Conservation (phyloP, 1,284 basidiomycete genomes). For the Ganoderma lucidum region DNA sequence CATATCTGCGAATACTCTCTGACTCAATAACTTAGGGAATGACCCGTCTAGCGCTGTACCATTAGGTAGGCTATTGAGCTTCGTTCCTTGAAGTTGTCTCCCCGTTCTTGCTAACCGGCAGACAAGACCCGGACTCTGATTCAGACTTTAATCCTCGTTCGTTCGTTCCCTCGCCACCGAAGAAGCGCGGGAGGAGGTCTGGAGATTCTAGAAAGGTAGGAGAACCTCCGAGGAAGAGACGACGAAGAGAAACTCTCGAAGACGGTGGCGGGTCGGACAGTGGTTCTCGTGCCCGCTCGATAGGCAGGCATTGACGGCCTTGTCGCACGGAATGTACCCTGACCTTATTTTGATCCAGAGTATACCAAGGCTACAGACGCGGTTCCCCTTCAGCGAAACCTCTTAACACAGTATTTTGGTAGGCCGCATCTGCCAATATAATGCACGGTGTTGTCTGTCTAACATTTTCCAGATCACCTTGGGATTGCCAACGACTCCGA, state of each 20-base stretch:
- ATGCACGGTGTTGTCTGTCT: too few relatives aligned
- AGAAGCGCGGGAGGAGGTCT: slow-evolving; percentile 24
- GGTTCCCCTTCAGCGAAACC: slow-evolving; percentile 26
- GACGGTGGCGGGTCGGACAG: neutral
- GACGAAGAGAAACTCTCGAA: slow-evolving; percentile 19
- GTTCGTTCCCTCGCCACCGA: slow-evolving; percentile 22
- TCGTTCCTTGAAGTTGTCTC: neutral
- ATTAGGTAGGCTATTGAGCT: neutral
- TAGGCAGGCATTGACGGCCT: neutral
- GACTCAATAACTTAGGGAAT: neutral
- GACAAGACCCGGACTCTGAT: slow-evolving; percentile 34
- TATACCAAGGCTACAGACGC: slow-evolving; percentile 7
- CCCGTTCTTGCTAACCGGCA: neutral
- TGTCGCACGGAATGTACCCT: neutral
- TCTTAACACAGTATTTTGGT: slow-evolving; percentile 36
- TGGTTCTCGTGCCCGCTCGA: slow-evolving; percentile 1
- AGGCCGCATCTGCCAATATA: neutral
- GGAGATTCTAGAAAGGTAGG: slow-evolving; percentile 4
- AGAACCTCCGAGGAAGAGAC: slow-evolving; percentile 18
- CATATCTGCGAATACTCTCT: too few relatives aligned
- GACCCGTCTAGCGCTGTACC: neutral
- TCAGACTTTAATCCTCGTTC: slow-evolving; percentile 37
- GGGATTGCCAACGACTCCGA: slow-evolving; percentile 32
- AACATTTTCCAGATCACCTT: slow-evolving; percentile 22
- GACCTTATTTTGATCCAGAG: neutral